Evolutionary conservation across 2,329 filamentous ascomycete species (phyloP).

Genomic region (Monilinia fructicola): DNA sequence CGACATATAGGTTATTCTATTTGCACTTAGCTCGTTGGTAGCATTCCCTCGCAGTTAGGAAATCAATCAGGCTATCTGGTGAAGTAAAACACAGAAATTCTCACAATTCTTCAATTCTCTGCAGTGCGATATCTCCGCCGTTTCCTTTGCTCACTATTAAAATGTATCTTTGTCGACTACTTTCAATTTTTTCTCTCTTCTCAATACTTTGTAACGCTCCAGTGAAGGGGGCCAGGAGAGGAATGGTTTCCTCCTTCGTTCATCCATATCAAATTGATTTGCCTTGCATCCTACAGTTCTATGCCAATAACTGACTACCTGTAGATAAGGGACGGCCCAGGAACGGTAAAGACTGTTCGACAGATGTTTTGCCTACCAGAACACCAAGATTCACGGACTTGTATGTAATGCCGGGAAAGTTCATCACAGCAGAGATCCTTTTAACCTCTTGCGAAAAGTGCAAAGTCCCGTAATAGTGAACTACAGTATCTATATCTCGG

Average conservation of each 20-base stretch:
- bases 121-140: no score
- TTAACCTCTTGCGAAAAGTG: background rate
- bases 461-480: background rate
- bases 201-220: background rate
- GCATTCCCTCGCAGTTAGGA: no score
- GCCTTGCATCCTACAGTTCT: background rate
- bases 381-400: background rate
- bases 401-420: background rate
- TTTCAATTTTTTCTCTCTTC: background rate
- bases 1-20: no score
- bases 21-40: no score
- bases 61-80: no score
- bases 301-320: background rate
- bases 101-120: no score
- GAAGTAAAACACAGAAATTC: no score
- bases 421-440: background rate
- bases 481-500: background rate
- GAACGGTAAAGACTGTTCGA: background rate
- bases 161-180: background rate
- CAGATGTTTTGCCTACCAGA: conserved; percentile 5
- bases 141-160: no score
- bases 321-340: background rate
- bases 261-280: background rate
- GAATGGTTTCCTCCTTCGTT: background rate
- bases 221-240: background rate